Evolutionary conservation across 2,329 filamentous ascomycete species (phyloP).

Genomic region (Dichotomopilus funicola): DNA sequence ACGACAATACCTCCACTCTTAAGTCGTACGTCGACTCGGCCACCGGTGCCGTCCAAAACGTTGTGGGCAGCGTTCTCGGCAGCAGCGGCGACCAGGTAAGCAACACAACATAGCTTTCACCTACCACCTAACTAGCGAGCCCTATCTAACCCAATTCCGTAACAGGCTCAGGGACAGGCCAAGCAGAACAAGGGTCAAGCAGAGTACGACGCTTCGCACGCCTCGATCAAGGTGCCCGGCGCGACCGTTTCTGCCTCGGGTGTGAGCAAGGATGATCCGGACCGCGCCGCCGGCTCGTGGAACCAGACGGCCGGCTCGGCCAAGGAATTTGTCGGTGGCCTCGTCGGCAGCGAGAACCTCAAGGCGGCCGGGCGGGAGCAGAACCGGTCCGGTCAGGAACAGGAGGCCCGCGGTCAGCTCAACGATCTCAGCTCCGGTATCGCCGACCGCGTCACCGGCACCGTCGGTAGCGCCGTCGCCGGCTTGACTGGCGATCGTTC

Average conservation of each 20-base stretch:
- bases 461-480: slow-evolving; percentile 65
- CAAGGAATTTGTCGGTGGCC: slow-evolving; percentile 72
- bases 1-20: slow-evolving; percentile 60
- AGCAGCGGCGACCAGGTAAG: slow-evolving; percentile 54
- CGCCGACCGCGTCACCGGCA: slow-evolving; percentile 60
- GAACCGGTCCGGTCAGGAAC: slow-evolving; percentile 70
- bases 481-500: slow-evolving; percentile 63
- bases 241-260: slow-evolving; percentile 64
- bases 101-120: background rate
- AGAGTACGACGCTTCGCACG: slow-evolving; percentile 69
- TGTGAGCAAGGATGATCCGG: slow-evolving; percentile 62
- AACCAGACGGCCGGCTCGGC: slow-evolving; percentile 84
- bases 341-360: slow-evolving; percentile 68
- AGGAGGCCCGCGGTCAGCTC: slow-evolving; percentile 78
- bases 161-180: slow-evolving; percentile 49
- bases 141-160: background rate
- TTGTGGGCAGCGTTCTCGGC: slow-evolving; percentile 66
- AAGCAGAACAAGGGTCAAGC: slow-evolving; percentile 59
- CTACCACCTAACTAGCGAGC: background rate
- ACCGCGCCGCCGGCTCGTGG: slow-evolving; percentile 68
- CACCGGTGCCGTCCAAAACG: slow-evolving; percentile 65
- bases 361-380: slow-evolving; percentile 70
- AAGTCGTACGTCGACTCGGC: slow-evolving; percentile 71
- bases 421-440: slow-evolving; percentile 65
- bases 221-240: slow-evolving; percentile 66